Percentiles rank a stretch among this genome's conserved stretches.
Evolutionary conservation across 169 alveolate genomes (phyloP).

Genomic region (Cryptosporidium parvum): DNA sequence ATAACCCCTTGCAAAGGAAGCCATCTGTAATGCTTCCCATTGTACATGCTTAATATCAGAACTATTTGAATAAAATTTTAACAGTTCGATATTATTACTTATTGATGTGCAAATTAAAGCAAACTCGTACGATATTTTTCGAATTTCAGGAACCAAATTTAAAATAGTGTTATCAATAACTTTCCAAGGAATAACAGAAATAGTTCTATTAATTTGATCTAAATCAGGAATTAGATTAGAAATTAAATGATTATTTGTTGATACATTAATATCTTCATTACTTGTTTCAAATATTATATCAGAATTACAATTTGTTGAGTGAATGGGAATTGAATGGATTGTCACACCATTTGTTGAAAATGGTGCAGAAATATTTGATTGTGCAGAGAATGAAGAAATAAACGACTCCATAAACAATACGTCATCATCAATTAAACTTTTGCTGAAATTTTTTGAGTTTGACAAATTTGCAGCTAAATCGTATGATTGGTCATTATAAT

Average conservation of each 20-base stretch:
- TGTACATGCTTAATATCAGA: constrained; percentile 9
- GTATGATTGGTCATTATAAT: constrained; percentile 30
- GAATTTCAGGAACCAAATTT: constrained; percentile 35
- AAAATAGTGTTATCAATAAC: constrained; percentile 15
- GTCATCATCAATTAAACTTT: constrained; percentile 38
- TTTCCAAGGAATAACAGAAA: constrained; percentile 58
- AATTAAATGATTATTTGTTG: constrained; percentile 38
- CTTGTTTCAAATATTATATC: constrained; percentile 16
- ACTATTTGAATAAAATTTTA: constrained; percentile 25
- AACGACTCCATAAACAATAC: constrained; percentile 54
- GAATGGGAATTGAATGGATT: constrained; percentile 7
- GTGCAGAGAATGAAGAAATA: constrained; percentile 56
- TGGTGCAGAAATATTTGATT: constrained; percentile 54
- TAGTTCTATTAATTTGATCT: constrained; percentile 53
- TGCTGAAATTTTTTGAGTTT: not conserved
- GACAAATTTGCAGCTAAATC: not conserved
- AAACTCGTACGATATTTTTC: constrained; percentile 12
- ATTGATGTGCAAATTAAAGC: constrained; percentile 41
- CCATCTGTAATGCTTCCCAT: constrained; percentile 73
- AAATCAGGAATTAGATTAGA: constrained; percentile 54
- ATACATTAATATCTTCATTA: constrained; percentile 12
- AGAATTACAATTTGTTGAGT: constrained; percentile 14
- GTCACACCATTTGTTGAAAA: constrained; percentile 66
- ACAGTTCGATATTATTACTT: constrained; percentile 15
- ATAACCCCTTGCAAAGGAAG: constrained; percentile 60